A percentile compares a stretch with the other conserved stretches of the same genome.
Evolutionary conservation across 495 filamentous ascomycete genomes (phyloP).

Genomic region (Astrothelium macrocarpum): DNA sequence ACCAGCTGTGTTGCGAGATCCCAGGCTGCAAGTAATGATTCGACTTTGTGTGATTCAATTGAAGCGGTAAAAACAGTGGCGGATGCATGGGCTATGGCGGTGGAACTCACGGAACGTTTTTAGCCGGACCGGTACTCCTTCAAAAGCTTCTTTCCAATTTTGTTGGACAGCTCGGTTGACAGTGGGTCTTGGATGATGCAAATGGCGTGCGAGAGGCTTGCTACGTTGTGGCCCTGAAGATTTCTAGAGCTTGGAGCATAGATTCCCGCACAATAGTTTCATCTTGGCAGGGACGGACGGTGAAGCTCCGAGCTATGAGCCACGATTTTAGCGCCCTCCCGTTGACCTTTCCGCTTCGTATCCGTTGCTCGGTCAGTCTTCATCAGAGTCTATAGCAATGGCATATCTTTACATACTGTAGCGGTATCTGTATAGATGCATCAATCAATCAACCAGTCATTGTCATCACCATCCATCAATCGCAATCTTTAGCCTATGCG

Average conservation of each 20-base stretch:
- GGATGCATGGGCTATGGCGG: background rate
- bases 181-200: slow-evolving; percentile 3
- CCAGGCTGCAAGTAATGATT: no score
- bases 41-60: no score
- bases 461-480: no score
- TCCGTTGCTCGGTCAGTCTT: no score
- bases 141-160: background rate
- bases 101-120: background rate
- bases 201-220: background rate
- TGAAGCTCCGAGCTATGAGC: background rate
- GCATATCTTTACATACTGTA: no score
- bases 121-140: background rate
- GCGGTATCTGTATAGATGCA: no score
- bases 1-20: no score
- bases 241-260: background rate
- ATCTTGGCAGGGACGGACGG: background rate
- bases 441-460: no score
- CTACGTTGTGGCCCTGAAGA: background rate
- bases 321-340: background rate
- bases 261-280: background rate
- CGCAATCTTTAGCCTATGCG: no score
- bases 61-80: no score
- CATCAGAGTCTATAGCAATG: no score
- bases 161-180: background rate
- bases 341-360: background rate